Conservation (phyloP, 202 grass and related monocot genomes). For the Setaria italica region DNA sequence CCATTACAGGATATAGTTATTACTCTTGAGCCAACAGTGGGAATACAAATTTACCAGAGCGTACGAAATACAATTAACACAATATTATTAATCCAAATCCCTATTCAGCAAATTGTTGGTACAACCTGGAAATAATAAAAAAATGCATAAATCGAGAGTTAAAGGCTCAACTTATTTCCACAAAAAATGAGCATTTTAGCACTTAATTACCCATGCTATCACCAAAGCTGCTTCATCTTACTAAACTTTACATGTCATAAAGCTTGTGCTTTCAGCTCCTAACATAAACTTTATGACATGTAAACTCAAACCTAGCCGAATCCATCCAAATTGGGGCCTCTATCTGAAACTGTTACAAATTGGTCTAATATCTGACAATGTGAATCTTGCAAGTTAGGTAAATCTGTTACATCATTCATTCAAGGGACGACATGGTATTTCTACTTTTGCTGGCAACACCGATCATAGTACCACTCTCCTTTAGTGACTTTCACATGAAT, state of each 20-base stretch:
- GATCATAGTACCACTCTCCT: neutral
- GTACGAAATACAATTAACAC: constrained; percentile 11
- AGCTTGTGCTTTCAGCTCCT: constrained; percentile 19
- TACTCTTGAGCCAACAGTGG: neutral
- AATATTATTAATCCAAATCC: constrained; percentile 12
- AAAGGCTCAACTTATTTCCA: neutral
- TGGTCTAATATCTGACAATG: neutral
- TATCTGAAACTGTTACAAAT: neutral
- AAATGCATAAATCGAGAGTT: neutral
- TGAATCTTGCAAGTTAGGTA: neutral
- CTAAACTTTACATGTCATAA: constrained; percentile 31
- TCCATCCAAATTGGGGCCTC: neutral
- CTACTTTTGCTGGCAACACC: neutral
- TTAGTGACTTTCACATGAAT: neutral
- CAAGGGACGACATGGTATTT: neutral
- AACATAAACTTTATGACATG: neutral
- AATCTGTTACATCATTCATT: neutral
- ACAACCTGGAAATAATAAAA: constrained; percentile 6
- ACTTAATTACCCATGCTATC: constrained; percentile 20
- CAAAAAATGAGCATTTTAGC: neutral
- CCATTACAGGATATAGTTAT: constrained; percentile 9
- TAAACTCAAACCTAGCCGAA: no score
- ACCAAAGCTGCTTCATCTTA: constrained; percentile 15
- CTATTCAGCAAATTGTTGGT: constrained; percentile 3
- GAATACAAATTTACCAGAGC: neutral